A percentile compares a stretch with the other conserved stretches of the same genome.
These are phyloP conservation scores for Grosmannia huntii DNA, from an alignment of 2,329 filamentous ascomycete genomes.

Conservation along the genomic window DNA sequence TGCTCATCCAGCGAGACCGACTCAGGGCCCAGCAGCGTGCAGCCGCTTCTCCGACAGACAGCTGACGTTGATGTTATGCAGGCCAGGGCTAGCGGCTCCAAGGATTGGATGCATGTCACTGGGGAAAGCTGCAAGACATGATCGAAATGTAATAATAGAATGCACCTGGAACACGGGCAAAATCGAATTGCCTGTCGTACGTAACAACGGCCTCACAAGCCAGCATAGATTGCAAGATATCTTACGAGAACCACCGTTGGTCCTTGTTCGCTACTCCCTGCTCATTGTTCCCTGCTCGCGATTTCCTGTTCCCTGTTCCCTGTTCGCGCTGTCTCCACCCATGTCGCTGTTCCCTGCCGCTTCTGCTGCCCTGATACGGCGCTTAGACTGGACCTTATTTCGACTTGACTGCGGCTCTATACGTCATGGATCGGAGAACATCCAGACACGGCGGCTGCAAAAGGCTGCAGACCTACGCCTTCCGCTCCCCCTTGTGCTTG, in stretches of 20 bases:
- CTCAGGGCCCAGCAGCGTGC: slow-evolving; percentile 32
- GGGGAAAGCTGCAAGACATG: not conserved
- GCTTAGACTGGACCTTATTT: not conserved
- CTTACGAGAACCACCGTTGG: not conserved
- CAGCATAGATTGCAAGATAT: not conserved
- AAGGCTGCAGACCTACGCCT: slow-evolving; percentile 12
- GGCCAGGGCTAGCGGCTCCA: slow-evolving; percentile 19
- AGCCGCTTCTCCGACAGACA: slow-evolving; percentile 16
- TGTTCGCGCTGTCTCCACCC: not conserved
- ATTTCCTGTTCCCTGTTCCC: not conserved
- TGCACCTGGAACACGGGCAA: not conserved
- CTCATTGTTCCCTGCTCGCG: no score
- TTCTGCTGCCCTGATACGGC: not conserved
- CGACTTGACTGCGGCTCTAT: not conserved
- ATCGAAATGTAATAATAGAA: not conserved
- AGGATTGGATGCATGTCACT: slow-evolving; percentile 22
- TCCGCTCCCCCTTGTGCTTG: slow-evolving; percentile 21
- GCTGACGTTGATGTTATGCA: slow-evolving; percentile 21
- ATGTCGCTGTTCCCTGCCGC: not conserved
- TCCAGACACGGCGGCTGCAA: not conserved
- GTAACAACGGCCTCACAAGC: not conserved
- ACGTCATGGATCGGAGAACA: not conserved
- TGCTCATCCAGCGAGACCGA: slow-evolving; percentile 44
- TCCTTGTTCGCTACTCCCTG: not conserved
- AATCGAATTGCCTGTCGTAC: not conserved